Evolutionary conservation across 2,329 filamentous ascomycete genomes (phyloP).

Genomic region (Chaetomium sp.): DNA sequence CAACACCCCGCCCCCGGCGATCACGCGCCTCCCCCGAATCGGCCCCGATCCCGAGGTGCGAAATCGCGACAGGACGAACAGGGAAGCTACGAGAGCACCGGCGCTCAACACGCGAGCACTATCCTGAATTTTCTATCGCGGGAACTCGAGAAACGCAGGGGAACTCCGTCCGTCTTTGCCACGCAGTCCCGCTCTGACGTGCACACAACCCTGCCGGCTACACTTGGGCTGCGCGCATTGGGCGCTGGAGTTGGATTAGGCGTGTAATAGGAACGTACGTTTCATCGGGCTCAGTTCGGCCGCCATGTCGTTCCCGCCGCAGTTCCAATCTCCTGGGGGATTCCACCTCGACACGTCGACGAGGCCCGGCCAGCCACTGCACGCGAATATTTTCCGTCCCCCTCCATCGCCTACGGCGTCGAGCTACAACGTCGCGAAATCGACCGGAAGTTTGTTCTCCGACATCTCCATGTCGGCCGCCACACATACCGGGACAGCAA

Average conservation of each 20-base stretch:
- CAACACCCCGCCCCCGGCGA: slow-evolving; percentile 22
- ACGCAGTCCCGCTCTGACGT: background rate
- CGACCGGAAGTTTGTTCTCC: slow-evolving; percentile 45
- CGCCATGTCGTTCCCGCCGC: slow-evolving; percentile 38
- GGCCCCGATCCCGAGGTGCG: background rate
- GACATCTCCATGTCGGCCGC: slow-evolving; percentile 40
- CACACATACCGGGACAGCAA: slow-evolving; percentile 40
- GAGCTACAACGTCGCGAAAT: slow-evolving; percentile 40
- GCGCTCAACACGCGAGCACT: background rate
- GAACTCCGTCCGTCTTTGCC: background rate
- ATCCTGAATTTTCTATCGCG: background rate
- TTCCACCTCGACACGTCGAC: slow-evolving; percentile 38
- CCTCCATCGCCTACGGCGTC: slow-evolving; percentile 38
- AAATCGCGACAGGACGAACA: background rate
- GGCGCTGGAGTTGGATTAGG: background rate
- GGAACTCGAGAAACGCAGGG: background rate
- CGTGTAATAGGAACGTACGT: background rate
- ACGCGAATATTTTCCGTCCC: slow-evolving; percentile 41
- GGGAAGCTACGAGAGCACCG: background rate
- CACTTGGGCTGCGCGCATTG: background rate
- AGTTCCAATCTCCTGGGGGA: slow-evolving; percentile 40
- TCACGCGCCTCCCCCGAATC: slow-evolving; percentile 21
- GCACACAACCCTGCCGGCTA: background rate
- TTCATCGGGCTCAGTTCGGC: background rate
- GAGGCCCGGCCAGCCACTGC: slow-evolving; percentile 35